Evolutionary conservation across 805 yeast genomes (phyloP), one percentile per base, ranked within the genome.

Genomic region (Myxozyma vanderwaltii): DNA sequence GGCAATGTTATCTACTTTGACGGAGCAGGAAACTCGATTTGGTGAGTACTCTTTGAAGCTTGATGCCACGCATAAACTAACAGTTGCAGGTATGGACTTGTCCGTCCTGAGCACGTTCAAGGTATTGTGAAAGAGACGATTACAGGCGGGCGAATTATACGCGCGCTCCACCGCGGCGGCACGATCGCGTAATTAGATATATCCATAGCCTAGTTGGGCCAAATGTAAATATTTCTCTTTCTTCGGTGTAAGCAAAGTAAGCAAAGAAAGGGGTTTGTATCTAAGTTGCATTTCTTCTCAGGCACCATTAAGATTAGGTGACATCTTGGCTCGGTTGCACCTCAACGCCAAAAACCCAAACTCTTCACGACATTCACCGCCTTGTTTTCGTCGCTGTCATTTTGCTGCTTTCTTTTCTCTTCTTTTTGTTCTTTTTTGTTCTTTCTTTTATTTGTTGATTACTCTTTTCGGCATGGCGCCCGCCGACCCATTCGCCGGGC

Each of bases 41-140:
- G 65, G 65, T 59, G 27, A 56, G 61, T 35, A 7, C 24, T 26
- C 23, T 49, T 24, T 15, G 17, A 50, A 33, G n/a, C n/a, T n/a
- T n/a, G n/a, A n/a, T n/a, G n/a, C n/a, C n/a, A n/a, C n/a, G n/a
- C n/a, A n/a, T n/a, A n/a, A n/a, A n/a, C n/a, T n/a, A n/a, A n/a
- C n/a, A n/a, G 24, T 19, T 39, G 7, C 21, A 89, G 96, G 96
- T 89, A 88, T 69, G 94, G 95, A 0, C 76, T 89, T 53, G 90
- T 89, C 1, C 73, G 76, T 49, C 90, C 92, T 0, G 74, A 77
- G 4, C 79, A 81, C 46, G 85, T 89, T n/a, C 87, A 84, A 66
- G 86, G 87, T 0, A 78, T 89, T 4, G 80, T 87, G 0, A 68
- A 76, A 29, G 82, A 82, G 63, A 82, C 89, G 1, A 69, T 88